A percentile compares a stretch with the other conserved stretches of the same genome.
Evolutionary conservation across 2,329 filamentous ascomycete genomes (phyloP).

Genomic region (Phoma sp.): DNA sequence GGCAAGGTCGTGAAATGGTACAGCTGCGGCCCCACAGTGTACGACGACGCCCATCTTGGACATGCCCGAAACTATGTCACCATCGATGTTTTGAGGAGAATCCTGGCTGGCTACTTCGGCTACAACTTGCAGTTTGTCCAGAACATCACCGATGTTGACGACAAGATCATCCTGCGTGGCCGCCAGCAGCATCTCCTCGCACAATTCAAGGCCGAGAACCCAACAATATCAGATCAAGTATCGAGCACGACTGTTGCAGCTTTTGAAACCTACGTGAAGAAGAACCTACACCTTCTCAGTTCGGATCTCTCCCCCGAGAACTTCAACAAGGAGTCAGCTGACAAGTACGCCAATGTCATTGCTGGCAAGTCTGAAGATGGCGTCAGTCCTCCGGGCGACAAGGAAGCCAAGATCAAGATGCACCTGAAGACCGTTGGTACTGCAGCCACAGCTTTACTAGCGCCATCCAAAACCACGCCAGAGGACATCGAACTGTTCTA

Average conservation of each 20-base stretch:
- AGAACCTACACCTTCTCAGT: slow-evolving; percentile 68
- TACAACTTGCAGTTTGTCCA: slow-evolving; percentile 87
- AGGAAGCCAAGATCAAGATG: slow-evolving; percentile 90
- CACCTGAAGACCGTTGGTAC: slow-evolving; percentile 71
- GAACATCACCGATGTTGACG: slow-evolving; percentile 77
- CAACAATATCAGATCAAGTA: slow-evolving; percentile 54
- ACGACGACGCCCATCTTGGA: slow-evolving; percentile 81
- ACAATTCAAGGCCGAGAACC: slow-evolving; percentile 67
- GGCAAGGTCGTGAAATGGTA: slow-evolving; percentile 81
- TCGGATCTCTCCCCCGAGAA: slow-evolving; percentile 54
- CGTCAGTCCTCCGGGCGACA: slow-evolving; percentile 68
- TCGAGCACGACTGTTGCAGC: slow-evolving; percentile 59
- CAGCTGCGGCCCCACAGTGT: slow-evolving; percentile 86
- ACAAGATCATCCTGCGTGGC: slow-evolving; percentile 69
- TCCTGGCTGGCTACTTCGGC: slow-evolving; percentile 82
- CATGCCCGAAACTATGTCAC: slow-evolving; percentile 92
- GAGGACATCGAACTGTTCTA: slow-evolving; percentile 60
- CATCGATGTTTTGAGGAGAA: slow-evolving; percentile 85
- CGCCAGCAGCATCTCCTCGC: slow-evolving; percentile 80
- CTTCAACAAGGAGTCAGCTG: slow-evolving; percentile 58
- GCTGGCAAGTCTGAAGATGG: slow-evolving; percentile 63
- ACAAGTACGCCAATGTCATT: slow-evolving; percentile 63
- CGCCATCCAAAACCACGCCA: slow-evolving; percentile 37
- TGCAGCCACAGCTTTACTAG: slow-evolving; percentile 60
- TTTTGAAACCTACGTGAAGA: slow-evolving; percentile 66